Conservation (phyloP, 495 filamentous ascomycete genomes). For the Letharia lupina region DNA sequence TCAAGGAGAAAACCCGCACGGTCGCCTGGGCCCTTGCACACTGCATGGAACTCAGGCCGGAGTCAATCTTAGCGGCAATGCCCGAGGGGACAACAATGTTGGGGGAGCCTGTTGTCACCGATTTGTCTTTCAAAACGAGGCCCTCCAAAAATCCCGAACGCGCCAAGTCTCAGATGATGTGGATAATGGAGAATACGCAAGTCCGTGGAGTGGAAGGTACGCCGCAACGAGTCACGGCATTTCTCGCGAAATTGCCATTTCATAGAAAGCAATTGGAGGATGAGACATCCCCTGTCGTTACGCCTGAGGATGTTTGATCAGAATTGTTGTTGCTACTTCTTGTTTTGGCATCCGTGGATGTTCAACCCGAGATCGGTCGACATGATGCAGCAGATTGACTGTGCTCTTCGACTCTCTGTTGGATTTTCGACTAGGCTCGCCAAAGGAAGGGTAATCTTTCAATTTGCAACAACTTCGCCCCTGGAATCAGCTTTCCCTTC, state of each 20-base stretch:
- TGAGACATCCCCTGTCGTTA: no score
- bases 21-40: conserved; percentile 5
- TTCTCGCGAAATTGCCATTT: background rate
- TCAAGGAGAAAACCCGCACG: background rate
- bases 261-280: no score
- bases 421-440: background rate
- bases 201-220: background rate
- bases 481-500: no score
- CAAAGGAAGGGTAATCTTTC: background rate
- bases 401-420: background rate
- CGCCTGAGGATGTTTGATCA: no score
- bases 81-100: conserved; percentile 5
- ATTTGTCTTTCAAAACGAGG: background rate
- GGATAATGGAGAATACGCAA: background rate
- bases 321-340: background rate
- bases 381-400: background rate
- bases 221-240: no score
- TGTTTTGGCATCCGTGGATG: no score
- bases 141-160: background rate
- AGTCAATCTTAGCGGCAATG: conserved; percentile 8
- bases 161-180: background rate
- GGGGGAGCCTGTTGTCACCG: background rate
- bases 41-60: background rate
- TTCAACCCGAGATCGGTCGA: no score
- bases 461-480: background rate